A percentile compares a stretch with the other conserved stretches of the same genome.
These are phyloP conservation scores for Limonium bicolor DNA, from an alignment of 148 eudicot genomes.

Conservation along the genomic window DNA sequence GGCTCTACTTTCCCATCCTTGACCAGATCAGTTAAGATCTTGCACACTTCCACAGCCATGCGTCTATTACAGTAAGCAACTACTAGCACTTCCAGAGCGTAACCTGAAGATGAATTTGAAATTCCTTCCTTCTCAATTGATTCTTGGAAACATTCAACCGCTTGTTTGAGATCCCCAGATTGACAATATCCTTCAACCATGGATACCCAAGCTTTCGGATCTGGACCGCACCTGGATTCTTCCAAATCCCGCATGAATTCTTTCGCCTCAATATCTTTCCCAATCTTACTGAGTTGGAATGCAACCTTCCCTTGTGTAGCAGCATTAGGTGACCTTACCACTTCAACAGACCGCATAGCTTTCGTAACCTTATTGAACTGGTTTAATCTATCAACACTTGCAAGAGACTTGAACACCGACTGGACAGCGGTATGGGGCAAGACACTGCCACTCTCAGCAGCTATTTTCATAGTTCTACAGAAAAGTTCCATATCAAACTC, in stretches of 20 bases:
- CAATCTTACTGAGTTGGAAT: slow-evolving; percentile 33
- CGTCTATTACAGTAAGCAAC: slow-evolving; percentile 31
- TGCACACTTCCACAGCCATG: slow-evolving; percentile 42
- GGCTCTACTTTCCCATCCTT: slow-evolving; percentile 27
- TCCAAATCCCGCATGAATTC: slow-evolving; percentile 37
- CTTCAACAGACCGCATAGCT: slow-evolving; percentile 47
- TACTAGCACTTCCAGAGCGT: slow-evolving; percentile 38
- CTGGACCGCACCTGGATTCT: slow-evolving; percentile 12
- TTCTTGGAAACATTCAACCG: slow-evolving; percentile 28
- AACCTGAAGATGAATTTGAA: slow-evolving; percentile 23
- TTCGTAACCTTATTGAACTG: slow-evolving; percentile 51
- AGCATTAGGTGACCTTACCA: slow-evolving; percentile 26
- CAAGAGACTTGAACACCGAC: slow-evolving; percentile 55
- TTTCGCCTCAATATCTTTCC: slow-evolving; percentile 29
- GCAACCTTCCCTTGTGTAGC: slow-evolving; percentile 38
- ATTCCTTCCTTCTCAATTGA: slow-evolving; percentile 33
- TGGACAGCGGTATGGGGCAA: slow-evolving; percentile 28
- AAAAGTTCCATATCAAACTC: slow-evolving; percentile 57
- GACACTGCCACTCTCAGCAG: slow-evolving; percentile 30
- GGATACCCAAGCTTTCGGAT: slow-evolving; percentile 32
- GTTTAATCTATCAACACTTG: slow-evolving; percentile 51
- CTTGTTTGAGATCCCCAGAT: slow-evolving; percentile 43
- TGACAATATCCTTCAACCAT: slow-evolving; percentile 53
- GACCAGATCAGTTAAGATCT: slow-evolving; percentile 34
- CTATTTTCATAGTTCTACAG: slow-evolving; percentile 29